Evolutionary conservation across 2,329 filamentous ascomycete species (phyloP), one percentile per base, ranked within the genome.

Genomic region (Emmonsiellopsis sp.): DNA sequence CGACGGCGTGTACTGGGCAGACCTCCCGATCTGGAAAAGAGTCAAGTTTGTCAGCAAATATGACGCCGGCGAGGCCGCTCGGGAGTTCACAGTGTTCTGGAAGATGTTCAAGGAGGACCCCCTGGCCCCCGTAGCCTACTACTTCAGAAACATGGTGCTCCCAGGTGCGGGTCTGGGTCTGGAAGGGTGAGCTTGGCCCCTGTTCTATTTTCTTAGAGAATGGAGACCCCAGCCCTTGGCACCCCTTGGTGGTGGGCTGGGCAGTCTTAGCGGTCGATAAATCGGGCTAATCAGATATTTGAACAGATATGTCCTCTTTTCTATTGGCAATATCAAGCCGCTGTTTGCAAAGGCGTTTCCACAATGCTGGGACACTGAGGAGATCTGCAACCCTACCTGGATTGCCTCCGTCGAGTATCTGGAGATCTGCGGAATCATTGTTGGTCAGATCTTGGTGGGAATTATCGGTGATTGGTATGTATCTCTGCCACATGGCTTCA

Each of bases 401-500:
- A 74, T 92, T 37, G 80, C 86, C 56, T 82, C 88, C 42, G 84
- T 97, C 43, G 88, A 90, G 27, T 96, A 96, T 65, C 83, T 97
- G 48, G 92, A 97, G 68, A 90, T 96, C 61, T 80, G 86, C 61
- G 92, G 92, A 74, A 97, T 97, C 72, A 97, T 97, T 74, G 82
- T 92, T 59, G 92, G 91, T 62, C 92, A 97, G 73, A 84, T 94
- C 52, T 75, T 86, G 32, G 91, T 97, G 58, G 92, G 92, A 71
- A 75, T 94, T 71, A 74, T 87, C 52, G 84, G 84, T 75, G 84
- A 87, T 68, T 85, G 82, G 78, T 77, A 71, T 58, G 70, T 46
- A 6, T 33, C 42, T 32, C 42, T 42, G 36, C 21, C 2, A 2
- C 17, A 17, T 17, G 2, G 17, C 17, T 17, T 36, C 55, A 55